Base-by-base conservation (phyloP, 1,139 yeast species). In the Fermentozyma sake region DNA sequence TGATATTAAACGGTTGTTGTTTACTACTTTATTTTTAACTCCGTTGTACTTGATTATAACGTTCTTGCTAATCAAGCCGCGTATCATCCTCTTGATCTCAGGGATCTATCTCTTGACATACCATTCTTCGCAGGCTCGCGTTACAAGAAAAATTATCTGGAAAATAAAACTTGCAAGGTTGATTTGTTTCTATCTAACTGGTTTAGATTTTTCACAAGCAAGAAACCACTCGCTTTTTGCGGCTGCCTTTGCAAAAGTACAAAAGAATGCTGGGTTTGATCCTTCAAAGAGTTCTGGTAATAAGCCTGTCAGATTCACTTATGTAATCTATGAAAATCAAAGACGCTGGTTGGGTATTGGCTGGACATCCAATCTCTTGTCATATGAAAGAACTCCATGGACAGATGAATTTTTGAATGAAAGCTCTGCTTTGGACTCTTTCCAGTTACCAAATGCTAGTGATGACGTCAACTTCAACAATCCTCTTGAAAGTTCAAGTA, bases 291-390 rank as follows among this genome's bases (percentile, higher is more conserved):
- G 47, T 19, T 42, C 50, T 10, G 14, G 16, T 7, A 52, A 55
- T 31, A 76, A 76, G 38, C 85, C 95, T 4, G 89, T 84, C 14
- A 64, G 89, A 36, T 91, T 89, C 52, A 86, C 96, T 5, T 91
- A 85, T 53, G 96, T 86, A 3, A 68, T 91, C n/a, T 87, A 79
- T 55, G 98, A 91, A 55, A 91, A 91, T 53, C 98, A 91, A 58
- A 76, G 98, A 48, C 78, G 94, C 45, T 91, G 98, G 98, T 67
- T 91, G 24, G 98, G 97, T 7, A 85, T 91, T 45, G 98, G 98
- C 8, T 91, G 98, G 98, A 89, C 98, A 0, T 68, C 93, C 6
- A 87, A 87, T 48, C 67, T 91, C 50, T 66, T 91, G 37, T 81
- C 95, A 18, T 91, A 91, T 52, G 98, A 91, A 55, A 72, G 98